These are phyloP conservation scores for Claviceps maximensis DNA, from an alignment of 2,329 filamentous ascomycete species.

Conservation along the genomic window DNA sequence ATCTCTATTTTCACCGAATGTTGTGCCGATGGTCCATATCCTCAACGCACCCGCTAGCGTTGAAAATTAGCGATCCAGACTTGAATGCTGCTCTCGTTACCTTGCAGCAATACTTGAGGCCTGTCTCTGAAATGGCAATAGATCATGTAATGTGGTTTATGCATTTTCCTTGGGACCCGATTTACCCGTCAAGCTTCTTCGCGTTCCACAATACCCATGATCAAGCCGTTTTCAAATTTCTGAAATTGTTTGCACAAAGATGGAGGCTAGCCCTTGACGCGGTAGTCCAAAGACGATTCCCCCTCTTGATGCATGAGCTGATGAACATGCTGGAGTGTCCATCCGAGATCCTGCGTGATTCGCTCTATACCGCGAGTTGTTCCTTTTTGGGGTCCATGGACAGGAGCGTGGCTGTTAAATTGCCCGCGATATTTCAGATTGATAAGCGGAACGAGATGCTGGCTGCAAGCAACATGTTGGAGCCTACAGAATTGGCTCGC, in stretches of 20 bases:
- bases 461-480: background rate
- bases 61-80: constrained; percentile 5
- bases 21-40: constrained; percentile 42
- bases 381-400: constrained; percentile 10
- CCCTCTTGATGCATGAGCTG: constrained; percentile 17
- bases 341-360: constrained; percentile 12
- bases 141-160: background rate
- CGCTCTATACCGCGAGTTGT: constrained; percentile 19
- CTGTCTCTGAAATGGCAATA: background rate
- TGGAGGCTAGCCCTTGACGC: constrained; percentile 11
- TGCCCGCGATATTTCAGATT: background rate
- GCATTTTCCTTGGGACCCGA: background rate
- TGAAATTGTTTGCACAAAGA: constrained; percentile 10
- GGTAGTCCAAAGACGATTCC: constrained; percentile 13
- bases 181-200: background rate
- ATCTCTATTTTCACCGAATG: constrained; percentile 51
- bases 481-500: background rate
- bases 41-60: constrained; percentile 17
- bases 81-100: constrained; percentile 13
- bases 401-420: background rate
- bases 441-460: background rate
- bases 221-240: constrained; percentile 12
- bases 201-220: background rate
- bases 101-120: background rate
- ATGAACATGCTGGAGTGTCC: constrained; percentile 12